Percentiles rank a stretch among this genome's conserved stretches.
These are phyloP conservation scores for Aquilaria malaccensis DNA, from an alignment of 345 rosid genomes.

Conservation along the genomic window DNA sequence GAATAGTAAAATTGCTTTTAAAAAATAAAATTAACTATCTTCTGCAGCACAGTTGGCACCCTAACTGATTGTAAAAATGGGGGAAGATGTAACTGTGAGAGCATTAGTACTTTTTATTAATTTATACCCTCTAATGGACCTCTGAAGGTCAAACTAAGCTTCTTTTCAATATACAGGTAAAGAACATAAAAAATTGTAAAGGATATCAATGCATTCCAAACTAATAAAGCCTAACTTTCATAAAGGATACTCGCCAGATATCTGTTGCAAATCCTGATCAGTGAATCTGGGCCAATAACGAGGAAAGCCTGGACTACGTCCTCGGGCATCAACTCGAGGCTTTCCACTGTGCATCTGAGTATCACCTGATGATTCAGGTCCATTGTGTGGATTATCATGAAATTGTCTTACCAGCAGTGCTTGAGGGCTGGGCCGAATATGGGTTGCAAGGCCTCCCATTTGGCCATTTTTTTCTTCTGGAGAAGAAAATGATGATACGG, in stretches of 20 bases:
- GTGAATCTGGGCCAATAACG: slow-evolving; percentile 84
- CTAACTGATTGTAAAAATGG: not conserved
- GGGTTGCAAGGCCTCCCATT: slow-evolving; percentile 36
- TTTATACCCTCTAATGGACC: too few species aligned
- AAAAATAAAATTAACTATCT: too few species aligned
- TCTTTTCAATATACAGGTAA: too few species aligned
- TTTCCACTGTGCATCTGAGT: slow-evolving; percentile 43
- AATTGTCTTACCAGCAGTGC: slow-evolving; percentile 34
- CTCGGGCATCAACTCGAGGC: slow-evolving; percentile 60
- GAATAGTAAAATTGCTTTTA: too few species aligned
- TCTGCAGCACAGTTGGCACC: not conserved
- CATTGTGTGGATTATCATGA: slow-evolving; percentile 43
- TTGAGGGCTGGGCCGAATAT: slow-evolving; percentile 35
- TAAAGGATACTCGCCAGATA: slow-evolving; percentile 89
- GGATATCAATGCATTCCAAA: slow-evolving; percentile 7
- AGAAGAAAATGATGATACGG: slow-evolving; percentile 37
- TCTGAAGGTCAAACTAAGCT: too few species aligned
- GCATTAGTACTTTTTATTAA: too few species aligned
- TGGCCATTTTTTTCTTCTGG: slow-evolving; percentile 53
- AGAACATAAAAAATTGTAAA: not conserved
- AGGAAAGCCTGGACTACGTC: slow-evolving; percentile 63
- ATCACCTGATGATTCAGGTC: slow-evolving; percentile 42
- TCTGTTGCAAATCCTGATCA: slow-evolving; percentile 60
- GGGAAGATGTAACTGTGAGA: too few species aligned
- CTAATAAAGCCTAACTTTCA: slow-evolving; percentile 11